Evolutionary conservation across 495 filamentous ascomycete genomes (phyloP).

Genomic region (Penicillium coprophilum): DNA sequence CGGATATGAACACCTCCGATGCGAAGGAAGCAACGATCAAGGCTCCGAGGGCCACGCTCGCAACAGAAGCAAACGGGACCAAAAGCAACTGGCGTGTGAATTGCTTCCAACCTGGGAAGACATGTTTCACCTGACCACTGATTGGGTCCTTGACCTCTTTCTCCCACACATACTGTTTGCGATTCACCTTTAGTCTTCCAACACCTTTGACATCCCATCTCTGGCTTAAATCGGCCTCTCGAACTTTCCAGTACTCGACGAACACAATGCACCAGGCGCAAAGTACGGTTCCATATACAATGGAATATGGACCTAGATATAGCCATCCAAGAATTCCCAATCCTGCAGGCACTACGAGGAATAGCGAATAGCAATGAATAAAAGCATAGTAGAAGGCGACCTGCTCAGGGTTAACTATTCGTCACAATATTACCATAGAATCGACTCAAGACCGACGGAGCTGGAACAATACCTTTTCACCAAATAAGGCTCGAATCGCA

Average conservation of each 20-base stretch:
- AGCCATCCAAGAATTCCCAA: constrained; percentile 77
- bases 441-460: not conserved
- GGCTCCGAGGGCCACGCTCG: constrained; percentile 67
- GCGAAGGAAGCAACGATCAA: constrained; percentile 82
- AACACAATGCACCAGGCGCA: constrained; percentile 85
- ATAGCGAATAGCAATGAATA: constrained; percentile 83
- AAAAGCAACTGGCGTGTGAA: constrained; percentile 75
- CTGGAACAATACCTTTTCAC: constrained; percentile 65
- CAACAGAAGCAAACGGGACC: constrained; percentile 79
- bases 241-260: constrained; percentile 94
- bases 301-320: constrained; percentile 78
- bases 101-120: constrained; percentile 76
- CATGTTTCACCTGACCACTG: constrained; percentile 73
- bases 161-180: constrained; percentile 76
- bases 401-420: constrained; percentile 27
- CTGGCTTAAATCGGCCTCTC: constrained; percentile 85
- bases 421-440: not conserved
- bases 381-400: constrained; percentile 97
- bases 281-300: constrained; percentile 72
- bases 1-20: constrained; percentile 89
- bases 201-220: constrained; percentile 89
- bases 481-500: constrained; percentile 78
- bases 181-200: constrained; percentile 73
- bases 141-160: constrained; percentile 72
- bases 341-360: constrained; percentile 75